Base-by-base conservation (phyloP, 192 early-diverging fungal species). In the Coemansia sp. region DNA sequence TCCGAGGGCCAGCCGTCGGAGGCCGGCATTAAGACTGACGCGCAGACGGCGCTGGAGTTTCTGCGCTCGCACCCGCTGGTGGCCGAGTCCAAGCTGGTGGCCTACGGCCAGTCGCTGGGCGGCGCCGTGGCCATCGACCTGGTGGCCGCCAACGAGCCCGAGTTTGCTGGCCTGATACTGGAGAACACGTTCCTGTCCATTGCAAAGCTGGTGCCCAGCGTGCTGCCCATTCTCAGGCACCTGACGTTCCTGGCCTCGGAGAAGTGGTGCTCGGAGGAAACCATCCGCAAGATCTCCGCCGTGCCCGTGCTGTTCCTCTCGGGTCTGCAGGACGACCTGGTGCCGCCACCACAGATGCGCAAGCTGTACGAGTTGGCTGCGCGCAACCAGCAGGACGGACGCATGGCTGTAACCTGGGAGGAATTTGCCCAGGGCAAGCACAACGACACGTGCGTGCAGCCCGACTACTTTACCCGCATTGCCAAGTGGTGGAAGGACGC, bases 81-180 rank as follows among this genome's bases (percentile, higher is more conserved):
- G 2, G 73, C 73, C 20, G 67, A 88, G 50, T 87, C 90, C 1
- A 87, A 87, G 52, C 58, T 99, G 34, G 75, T 99, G 29, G 81
- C 91, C 0, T 97, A 89, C 67, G 97, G 95, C 0, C 97, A 99
- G 60, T 93, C 90, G 7, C 86, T 99, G 50, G 97, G 97, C 32
- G 97, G 97, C 10, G 97, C 97, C 4, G 95, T 96, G 17, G 91
- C 93, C 8, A 89, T 95, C 49, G 78, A 95, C 56, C 60, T 89
- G 36, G 92, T 92, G 3, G 80, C 90, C 1, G 66, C 81, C 41
- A 85, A 94, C 55, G 80, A 91, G 57, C 78, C 83, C 39, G 67
- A 74, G 47, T 85, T 98, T 49, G 77, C 82, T 9, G 95, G 86
- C 20, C 50, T 96, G 9, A 85, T 98, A 33, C 60, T 98, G 23